These are phyloP conservation scores for Gastrodia elata DNA, from an alignment of 106 monocot species.

Conservation along the genomic window DNA sequence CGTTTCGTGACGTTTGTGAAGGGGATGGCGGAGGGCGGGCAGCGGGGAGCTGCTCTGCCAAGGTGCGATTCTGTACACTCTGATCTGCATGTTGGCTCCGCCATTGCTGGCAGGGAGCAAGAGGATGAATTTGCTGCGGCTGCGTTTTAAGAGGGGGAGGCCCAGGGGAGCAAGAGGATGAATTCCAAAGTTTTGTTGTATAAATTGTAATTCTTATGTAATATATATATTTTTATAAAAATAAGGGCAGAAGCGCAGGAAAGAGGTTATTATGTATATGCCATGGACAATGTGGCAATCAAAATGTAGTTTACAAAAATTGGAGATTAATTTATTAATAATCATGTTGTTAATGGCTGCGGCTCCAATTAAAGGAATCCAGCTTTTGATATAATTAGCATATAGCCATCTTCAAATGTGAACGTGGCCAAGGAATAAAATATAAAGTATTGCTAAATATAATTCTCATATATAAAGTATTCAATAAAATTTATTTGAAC, in stretches of 20 bases:
- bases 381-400: too few relatives aligned
- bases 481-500: too few relatives aligned
- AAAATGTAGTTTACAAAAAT: too few relatives aligned
- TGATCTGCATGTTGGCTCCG: conserved; percentile 23
- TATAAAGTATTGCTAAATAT: too few relatives aligned
- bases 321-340: too few relatives aligned
- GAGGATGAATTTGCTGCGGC: conserved; percentile 7
- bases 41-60: conserved; percentile 1
- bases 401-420: too few relatives aligned
- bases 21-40: conserved; percentile 28
- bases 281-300: background rate
- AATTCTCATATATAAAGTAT: too few relatives aligned
- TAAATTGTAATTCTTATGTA: background rate
- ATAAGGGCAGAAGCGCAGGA: background rate
- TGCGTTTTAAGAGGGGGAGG: too few relatives aligned
- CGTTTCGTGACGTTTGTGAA: conserved; percentile 38
- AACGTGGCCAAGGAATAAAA: too few relatives aligned
- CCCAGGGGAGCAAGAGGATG: conserved; percentile 6
- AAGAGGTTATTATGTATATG: background rate
- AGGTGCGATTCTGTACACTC: conserved; percentile 12
- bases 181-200: conserved; percentile 5
- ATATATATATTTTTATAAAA: background rate
- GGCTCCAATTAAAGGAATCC: too few relatives aligned
- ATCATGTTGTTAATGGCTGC: too few relatives aligned
- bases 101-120: conserved; percentile 3